These are phyloP conservation scores for Lumnitzera littorea DNA, from an alignment of 345 rosid genomes.

Conservation along the genomic window DNA sequence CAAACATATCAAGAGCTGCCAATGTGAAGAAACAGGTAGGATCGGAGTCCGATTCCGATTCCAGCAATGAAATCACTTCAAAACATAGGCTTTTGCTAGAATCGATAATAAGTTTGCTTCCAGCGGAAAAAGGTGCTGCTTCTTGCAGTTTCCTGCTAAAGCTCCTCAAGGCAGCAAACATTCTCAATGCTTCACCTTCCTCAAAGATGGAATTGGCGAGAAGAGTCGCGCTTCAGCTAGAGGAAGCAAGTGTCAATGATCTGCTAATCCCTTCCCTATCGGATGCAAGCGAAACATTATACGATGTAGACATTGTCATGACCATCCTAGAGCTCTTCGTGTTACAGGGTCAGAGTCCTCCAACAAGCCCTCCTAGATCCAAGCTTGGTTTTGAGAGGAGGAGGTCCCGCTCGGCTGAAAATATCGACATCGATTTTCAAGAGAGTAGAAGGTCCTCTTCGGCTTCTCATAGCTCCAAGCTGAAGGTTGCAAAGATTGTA, in stretches of 20 bases:
- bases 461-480: conserved; percentile 87
- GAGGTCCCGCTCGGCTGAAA: conserved; percentile 90
- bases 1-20: conserved; percentile 43
- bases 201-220: conserved; percentile 76
- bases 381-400: conserved; percentile 68
- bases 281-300: conserved; percentile 30
- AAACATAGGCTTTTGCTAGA: conserved; percentile 75
- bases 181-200: conserved; percentile 61
- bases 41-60: conserved; percentile 68
- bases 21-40: conserved; percentile 24
- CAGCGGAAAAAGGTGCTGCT: conserved; percentile 68
- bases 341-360: conserved; percentile 92
- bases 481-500: conserved; percentile 90
- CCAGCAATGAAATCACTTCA: conserved; percentile 36
- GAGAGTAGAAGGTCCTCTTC: conserved; percentile 93
- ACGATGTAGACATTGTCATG: conserved; percentile 73
- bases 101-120: conserved; percentile 78
- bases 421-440: conserved; percentile 72
- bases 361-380: conserved; percentile 76
- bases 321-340: conserved; percentile 78
- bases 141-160: conserved; percentile 85
- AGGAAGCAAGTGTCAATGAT: conserved; percentile 77
- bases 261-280: conserved; percentile 67
- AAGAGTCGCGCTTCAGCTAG: conserved; percentile 76
- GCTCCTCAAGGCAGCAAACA: conserved; percentile 73